phyloP scores from a whole-genome alignment of 441 rosid genomes.

The Bruguiera hainesii region DNA sequence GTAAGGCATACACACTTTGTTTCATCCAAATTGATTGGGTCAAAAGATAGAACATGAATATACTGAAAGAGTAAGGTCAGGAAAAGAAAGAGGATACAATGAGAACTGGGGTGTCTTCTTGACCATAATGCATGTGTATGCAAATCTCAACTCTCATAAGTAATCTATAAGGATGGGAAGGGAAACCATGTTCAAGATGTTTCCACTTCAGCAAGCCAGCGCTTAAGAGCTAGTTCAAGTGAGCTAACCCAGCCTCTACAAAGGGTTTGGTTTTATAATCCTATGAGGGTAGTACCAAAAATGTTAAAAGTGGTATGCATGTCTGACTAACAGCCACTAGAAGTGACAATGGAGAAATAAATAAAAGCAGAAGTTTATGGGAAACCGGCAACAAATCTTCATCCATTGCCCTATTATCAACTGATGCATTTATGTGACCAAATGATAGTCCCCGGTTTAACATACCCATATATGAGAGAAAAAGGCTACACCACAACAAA shows the following conservation, averaged over 20 bases:
- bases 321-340: too few species aligned
- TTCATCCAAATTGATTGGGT: background rate
- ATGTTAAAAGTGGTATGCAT: too few species aligned
- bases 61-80: background rate
- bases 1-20: background rate
- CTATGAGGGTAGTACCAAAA: too few species aligned
- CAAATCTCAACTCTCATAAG: background rate
- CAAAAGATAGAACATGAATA: background rate
- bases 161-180: background rate
- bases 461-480: background rate
- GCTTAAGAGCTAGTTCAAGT: background rate
- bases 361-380: too few species aligned
- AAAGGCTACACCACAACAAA: background rate
- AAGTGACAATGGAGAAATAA: too few species aligned
- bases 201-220: background rate
- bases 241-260: background rate
- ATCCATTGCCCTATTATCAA: too few species aligned
- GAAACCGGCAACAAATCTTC: too few species aligned
- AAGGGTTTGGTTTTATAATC: background rate
- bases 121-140: background rate
- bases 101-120: background rate
- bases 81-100: background rate
- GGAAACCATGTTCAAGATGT: background rate
- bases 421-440: too few species aligned
- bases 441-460: too few species aligned